Base-by-base conservation (phyloP, 495 filamentous ascomycete species). In the Daldinia caldariorum region DNA sequence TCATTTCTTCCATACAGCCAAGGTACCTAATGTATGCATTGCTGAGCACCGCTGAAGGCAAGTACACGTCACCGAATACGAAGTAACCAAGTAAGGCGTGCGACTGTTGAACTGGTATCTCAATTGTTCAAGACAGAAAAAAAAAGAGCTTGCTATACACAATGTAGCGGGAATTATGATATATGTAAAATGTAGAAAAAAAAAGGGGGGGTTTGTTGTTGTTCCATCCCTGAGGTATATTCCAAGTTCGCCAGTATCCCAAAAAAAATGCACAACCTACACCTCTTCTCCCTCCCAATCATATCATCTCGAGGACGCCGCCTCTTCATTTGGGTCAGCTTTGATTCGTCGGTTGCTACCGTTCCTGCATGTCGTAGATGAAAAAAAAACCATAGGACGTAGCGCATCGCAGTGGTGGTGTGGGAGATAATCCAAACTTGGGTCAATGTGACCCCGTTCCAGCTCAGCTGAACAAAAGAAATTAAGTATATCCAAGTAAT, bases 391-490 rank as follows among this genome's bases (percentile, higher is more conserved):
- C 58, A 22, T 55, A 53, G 50, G 31, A 53, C 26, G 22, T 53
- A 56, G 53, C 49, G 49, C 49, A 13, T 53, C 4, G 31, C 31
- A 31, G 14, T 13, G 4, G n/a, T 29, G n/a, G 43, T 47, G 37
- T 47, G 8, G 16, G 43, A n/a, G 49, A 12, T 18, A 47, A 47
- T 47, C 9, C 43, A 22, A 47, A 47, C 43, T 47, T 47, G 49
- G 49, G n/a, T 53, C 49, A 39, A 57, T 51, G 29, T 63, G 54
- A 47, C 47, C 60, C 37, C 45, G 70, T 66, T 63, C 66, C 70
- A 70, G 73, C 75, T 77, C 73, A 72, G 73, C 71, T 77, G 73
- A 67, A 69, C 73, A 72, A 70, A 77, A 38, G 67, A 74, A 78
- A 58, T 71, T 76, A 63, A 47, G 49, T 71, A 74, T 67, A 63